Conservation (phyloP, 108 stramenopile genomes). For the Skeletonema grethae region DNA sequence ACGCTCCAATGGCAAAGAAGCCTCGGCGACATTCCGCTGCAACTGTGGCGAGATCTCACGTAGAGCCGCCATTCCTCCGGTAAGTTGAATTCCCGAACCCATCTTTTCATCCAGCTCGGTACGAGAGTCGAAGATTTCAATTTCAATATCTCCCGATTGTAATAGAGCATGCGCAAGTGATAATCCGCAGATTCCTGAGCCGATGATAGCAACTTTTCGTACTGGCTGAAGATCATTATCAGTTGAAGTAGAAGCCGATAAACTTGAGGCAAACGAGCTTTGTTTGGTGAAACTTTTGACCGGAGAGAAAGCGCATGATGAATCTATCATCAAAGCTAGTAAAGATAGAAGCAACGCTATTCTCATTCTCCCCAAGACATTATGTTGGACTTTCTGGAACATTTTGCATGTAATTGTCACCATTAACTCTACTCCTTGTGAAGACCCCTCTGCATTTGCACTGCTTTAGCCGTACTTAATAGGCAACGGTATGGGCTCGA, state of each 20-base stretch:
- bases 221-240: neutral
- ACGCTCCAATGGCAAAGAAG: conserved; percentile 50
- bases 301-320: neutral
- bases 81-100: conserved; percentile 76
- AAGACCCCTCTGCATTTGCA: too few relatives aligned
- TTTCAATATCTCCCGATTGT: conserved; percentile 31
- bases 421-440: too few relatives aligned
- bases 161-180: conserved; percentile 64
- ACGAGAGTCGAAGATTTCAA: conserved; percentile 68
- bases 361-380: neutral
- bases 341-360: neutral
- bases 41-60: conserved; percentile 60
- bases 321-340: neutral
- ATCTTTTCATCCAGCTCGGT: conserved; percentile 37
- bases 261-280: neutral
- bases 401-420: too few relatives aligned
- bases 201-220: conserved; percentile 40
- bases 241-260: neutral
- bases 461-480: too few relatives aligned
- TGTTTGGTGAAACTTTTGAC: neutral
- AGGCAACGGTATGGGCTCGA: too few relatives aligned
- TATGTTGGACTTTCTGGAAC: too few relatives aligned
- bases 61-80: conserved; percentile 63
- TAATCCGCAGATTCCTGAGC: conserved; percentile 71
- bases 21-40: conserved; percentile 55